Evolutionary conservation across 1,139 yeast species (phyloP).

Genomic region (Zygosaccharomyces pseudobailii): DNA sequence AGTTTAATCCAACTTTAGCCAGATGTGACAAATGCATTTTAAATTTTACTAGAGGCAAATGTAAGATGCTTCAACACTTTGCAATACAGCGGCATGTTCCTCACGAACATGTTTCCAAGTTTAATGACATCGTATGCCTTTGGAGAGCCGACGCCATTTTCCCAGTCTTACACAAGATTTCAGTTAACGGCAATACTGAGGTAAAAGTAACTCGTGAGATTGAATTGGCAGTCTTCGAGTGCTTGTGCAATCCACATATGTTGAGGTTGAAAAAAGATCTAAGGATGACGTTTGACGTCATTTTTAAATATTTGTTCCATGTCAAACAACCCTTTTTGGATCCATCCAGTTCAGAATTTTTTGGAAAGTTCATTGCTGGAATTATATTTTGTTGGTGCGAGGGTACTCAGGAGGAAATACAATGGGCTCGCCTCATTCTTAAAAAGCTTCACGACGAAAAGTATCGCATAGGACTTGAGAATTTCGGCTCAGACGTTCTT

Average conservation of each 20-base stretch:
- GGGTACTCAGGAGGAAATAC: conserved; percentile 43
- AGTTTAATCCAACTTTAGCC: conserved; percentile 39
- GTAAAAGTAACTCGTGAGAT: conserved; percentile 28
- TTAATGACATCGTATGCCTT: conserved; percentile 44
- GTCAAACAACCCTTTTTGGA: conserved; percentile 27
- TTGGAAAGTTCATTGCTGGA: conserved; percentile 42
- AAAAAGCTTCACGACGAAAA: conserved; percentile 20
- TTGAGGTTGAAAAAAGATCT: conserved; percentile 39
- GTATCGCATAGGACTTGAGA: conserved; percentile 15
- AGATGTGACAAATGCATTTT: conserved; percentile 50
- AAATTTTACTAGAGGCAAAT: conserved; percentile 50
- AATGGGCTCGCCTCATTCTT: conserved; percentile 44
- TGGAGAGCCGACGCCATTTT: conserved; percentile 49
- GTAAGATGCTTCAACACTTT: conserved; percentile 48
- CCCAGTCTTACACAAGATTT: conserved; percentile 31
- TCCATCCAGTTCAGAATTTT: conserved; percentile 14
- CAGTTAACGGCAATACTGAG: conserved; percentile 21
- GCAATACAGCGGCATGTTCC: conserved; percentile 47
- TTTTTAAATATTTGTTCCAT: conserved; percentile 31
- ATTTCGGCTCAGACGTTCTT: conserved; percentile 38
- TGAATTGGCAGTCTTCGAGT: conserved; percentile 40
- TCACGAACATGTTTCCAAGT: conserved; percentile 45
- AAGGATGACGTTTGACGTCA: conserved; percentile 34
- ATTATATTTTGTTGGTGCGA: conserved; percentile 49
- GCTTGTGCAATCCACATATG: conserved; percentile 48